Evolutionary conservation across 2,329 filamentous ascomycete species (phyloP), one percentile per base, ranked within the genome.

Genomic region (Moelleriella libera): DNA sequence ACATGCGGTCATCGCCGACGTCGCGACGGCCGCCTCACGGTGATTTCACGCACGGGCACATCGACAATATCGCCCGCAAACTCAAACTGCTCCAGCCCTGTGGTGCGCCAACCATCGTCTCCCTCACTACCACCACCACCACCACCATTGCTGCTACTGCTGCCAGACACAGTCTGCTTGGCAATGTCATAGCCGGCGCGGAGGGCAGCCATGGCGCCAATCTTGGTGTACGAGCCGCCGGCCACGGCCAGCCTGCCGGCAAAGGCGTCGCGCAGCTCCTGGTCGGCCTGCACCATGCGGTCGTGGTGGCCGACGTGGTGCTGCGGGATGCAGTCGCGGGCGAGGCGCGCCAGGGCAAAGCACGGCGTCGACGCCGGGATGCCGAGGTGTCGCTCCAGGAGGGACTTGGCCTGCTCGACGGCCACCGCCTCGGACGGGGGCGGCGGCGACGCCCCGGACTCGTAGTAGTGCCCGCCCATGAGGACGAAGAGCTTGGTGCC

Each of bases 401-500:
- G 69, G 2, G 70, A 64, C 51, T 77, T 76, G 34, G 89, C 88
- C 75, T 90, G 83, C 5, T 65, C 60, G 30, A 85, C 67, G 12
- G 80, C 88, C 53, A 85, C 74, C 11, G 81, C 70, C 51, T 81
- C 72, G 45, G 56, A 46, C 2, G 51, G 57, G 45, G 56, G 46
- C 2, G 51, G 57, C 43, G 56, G 46, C 2, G 51, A 56, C 43
- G 53, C 54, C 53, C 56, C 57, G 43, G 53, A 80, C 49, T 69
- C 75, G 60, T 88, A 97, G 76, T 86, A 88, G 66, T 96, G 88
- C 1, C 92, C 92, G 50, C 92, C 92, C 48, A 98, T 70, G 80
- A 98, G 94, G 55, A 97, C 85, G 12, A 90, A 95, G 47, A 97
- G 66, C 63, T 94, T 95, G 11, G 88, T 94, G 29, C 86, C 88